Conservation (phyloP, 2,329 filamentous ascomycete genomes). For the Dothideomycetes sp. region DNA sequence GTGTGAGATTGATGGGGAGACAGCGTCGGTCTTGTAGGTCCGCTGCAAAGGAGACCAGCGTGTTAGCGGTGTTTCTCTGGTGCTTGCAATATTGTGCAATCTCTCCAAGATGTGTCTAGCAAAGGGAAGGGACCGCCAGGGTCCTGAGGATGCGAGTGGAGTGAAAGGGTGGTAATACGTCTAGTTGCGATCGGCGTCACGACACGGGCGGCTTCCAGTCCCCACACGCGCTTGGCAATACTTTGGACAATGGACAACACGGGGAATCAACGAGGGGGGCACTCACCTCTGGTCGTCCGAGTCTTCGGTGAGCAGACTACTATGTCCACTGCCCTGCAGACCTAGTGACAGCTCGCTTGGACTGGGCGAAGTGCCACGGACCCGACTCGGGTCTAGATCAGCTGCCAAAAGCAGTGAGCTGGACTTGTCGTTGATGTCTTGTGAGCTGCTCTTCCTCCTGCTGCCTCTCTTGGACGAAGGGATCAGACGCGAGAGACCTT, state of each 20-base stretch:
- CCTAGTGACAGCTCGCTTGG: constrained; percentile 34
- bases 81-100: constrained; percentile 2
- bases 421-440: too few relatives aligned
- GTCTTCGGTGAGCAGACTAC: constrained; percentile 43
- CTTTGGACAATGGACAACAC: not conserved
- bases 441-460: constrained; percentile 22
- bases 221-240: constrained; percentile 4
- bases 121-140: constrained; percentile 4
- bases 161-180: not conserved
- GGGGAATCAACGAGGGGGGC: not conserved
- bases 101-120: too few relatives aligned
- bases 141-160: constrained; percentile 5
- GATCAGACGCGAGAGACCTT: constrained; percentile 35
- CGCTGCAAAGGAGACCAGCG: constrained; percentile 2
- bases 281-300: constrained; percentile 35
- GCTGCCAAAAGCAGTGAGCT: not conserved
- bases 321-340: constrained; percentile 35
- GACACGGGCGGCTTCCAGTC: constrained; percentile 5
- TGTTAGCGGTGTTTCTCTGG: not conserved
- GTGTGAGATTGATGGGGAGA: constrained; percentile 41
- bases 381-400: not conserved
- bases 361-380: constrained; percentile 13
- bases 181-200: constrained; percentile 12
- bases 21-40: constrained; percentile 21
- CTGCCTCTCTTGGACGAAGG: constrained; percentile 35